Percentiles rank a stretch among this genome's conserved stretches.
Conservation (phyloP, 78 protist genomes). For the Pelomyxa schiedti region DNA sequence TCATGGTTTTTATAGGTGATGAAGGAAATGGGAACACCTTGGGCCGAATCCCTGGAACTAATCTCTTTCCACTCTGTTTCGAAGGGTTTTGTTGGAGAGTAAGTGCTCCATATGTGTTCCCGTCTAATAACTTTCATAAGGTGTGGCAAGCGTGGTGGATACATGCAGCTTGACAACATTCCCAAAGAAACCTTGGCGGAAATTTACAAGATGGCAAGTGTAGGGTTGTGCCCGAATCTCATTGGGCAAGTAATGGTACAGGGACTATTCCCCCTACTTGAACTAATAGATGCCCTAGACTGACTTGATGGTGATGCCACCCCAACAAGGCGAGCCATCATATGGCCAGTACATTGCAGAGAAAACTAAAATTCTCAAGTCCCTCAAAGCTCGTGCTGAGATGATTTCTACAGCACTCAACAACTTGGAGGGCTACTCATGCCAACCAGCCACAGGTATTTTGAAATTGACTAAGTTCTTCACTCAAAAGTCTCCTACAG, state of each 20-base stretch:
- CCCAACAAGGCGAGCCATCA: conserved; percentile 75
- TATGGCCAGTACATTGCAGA: conserved; percentile 68
- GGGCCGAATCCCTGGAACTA: conserved; percentile 39
- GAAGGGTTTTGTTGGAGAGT: conserved; percentile 99
- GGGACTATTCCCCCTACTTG: too few relatives aligned
- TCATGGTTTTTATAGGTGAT: too few relatives aligned
- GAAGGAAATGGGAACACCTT: conserved; percentile 13
- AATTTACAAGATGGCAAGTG: conserved; percentile 82
- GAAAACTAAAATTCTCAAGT: conserved; percentile 22
- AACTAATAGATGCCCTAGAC: too few relatives aligned
- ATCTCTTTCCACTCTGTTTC: conserved; percentile 90
- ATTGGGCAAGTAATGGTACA: conserved; percentile 84
- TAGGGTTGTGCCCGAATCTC: conserved; percentile 89
- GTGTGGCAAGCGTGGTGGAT: conserved; percentile 97
- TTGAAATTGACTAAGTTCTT: too few relatives aligned
- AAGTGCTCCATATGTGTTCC: too few relatives aligned
- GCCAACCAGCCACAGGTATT: conserved; percentile 51
- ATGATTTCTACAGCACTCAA: conserved; percentile 51
- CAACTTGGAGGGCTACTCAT: conserved; percentile 67
- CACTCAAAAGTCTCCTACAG: too few relatives aligned
- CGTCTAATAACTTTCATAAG: too few relatives aligned
- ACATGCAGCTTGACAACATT: conserved; percentile 68
- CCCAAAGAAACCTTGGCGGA: conserved; percentile 35
- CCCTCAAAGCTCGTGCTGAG: conserved; percentile 59
- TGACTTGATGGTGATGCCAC: conserved; percentile 85